Base-by-base conservation (phyloP, 768 basidiomycete species). In the Suillus ampliporus region DNA sequence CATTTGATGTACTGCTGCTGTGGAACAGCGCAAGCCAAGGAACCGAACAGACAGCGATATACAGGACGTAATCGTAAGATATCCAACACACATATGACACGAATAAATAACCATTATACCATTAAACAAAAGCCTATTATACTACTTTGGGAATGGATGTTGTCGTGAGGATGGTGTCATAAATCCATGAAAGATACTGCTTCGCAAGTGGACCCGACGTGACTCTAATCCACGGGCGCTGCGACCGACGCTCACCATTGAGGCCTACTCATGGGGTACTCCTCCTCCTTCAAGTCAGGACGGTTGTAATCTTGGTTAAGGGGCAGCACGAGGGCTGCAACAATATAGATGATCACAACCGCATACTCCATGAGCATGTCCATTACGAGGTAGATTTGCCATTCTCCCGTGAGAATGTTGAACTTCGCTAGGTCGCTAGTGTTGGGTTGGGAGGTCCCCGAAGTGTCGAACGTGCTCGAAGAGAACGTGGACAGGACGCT, bases 281-380 rank as follows among this genome's bases (percentile, higher is more conserved):
- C 40, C 0, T 61, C 61, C 11, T 60, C 14, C 43, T 40, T 23
- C 17, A 31, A 28, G 1, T 60, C 61, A 81, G 57, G 14, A 21
- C 6, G 6, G 34, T 61, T 61, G 58, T 61, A 61, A 37, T 72
- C 72, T 53, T 70, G 37, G 34, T 69, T 43, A 14, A 70, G 58
- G n/a, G 67, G 67, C 11, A 65, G 41, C n/a, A 57, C 19, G n/a
- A 67, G 59, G n/a, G 72, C 75, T 14, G 66, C 66, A 34, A 63
- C 58, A 19, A 61, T 44, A 59, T 76, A 88, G 44, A 86, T 74
- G 37, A 75, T 64, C 48, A 79, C 77, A 13, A 81, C 77, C 44
- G 81, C 68, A 64, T 79, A 85, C 72, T 89, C 88, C 82, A 84
- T 84, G 37, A 88, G 64, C 43, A 85, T 74, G 19, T 81, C 80